phyloP scores from a whole-genome alignment of 495 filamentous ascomycete genomes.

The Ramalina intermedia region DNA sequence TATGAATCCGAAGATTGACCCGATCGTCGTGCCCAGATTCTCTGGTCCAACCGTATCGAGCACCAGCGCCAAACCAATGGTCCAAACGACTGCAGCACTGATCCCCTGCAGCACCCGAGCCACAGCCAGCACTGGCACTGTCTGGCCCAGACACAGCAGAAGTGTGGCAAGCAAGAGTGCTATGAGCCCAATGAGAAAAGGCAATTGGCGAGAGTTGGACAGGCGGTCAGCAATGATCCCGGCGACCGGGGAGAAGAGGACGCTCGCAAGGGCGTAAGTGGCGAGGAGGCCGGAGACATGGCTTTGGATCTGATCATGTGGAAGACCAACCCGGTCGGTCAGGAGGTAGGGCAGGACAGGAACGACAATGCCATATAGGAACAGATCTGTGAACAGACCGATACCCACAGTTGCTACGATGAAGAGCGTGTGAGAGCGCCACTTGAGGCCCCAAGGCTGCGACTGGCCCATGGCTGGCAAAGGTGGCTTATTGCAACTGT shows the following conservation, averaged over 20 bases:
- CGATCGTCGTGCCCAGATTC: constrained; percentile 41
- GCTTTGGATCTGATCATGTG: constrained; percentile 35
- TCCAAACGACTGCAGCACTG: constrained; percentile 49
- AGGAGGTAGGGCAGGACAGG: constrained; percentile 52
- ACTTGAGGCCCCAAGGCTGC: constrained; percentile 29
- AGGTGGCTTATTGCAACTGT: neutral
- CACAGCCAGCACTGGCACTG: constrained; percentile 33
- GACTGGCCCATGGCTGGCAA: constrained; percentile 4
- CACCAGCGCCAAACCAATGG: constrained; percentile 42
- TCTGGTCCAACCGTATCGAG: constrained; percentile 35
- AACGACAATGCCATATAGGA: constrained; percentile 44
- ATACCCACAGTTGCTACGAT: constrained; percentile 46
- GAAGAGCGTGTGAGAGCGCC: constrained; percentile 45
- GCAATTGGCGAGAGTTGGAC: constrained; percentile 30
- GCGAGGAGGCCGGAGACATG: constrained; percentile 41
- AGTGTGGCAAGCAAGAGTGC: constrained; percentile 42
- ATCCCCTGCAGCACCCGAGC: constrained; percentile 48
- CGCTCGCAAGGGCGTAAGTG: constrained; percentile 41
- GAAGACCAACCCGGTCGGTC: constrained; percentile 33
- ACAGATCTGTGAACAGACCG: constrained; percentile 50
- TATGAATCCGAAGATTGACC: constrained; percentile 39
- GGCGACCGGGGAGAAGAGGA: constrained; percentile 41
- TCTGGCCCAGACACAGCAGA: constrained; percentile 38
- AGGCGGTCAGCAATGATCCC: constrained; percentile 45
- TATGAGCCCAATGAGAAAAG: constrained; percentile 43